Percentiles rank a stretch among this genome's conserved stretches.
Conservation (phyloP, 208 protist genomes). For the Trypanosoma congolense region DNA sequence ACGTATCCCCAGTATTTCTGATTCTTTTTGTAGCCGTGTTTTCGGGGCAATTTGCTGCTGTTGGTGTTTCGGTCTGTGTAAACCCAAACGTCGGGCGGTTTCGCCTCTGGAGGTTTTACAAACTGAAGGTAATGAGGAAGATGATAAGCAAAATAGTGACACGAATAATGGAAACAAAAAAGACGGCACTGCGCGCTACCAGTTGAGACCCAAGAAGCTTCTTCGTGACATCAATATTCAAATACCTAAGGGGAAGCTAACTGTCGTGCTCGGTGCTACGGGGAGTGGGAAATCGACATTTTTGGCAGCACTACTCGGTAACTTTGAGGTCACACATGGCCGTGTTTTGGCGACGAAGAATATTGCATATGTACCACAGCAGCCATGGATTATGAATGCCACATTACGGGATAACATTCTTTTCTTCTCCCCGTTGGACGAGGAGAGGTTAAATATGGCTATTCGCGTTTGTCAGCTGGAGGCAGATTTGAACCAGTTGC, state of each 20-base stretch:
- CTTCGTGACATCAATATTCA: slow-evolving; percentile 32
- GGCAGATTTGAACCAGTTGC: slow-evolving; percentile 76
- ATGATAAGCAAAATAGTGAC: background rate
- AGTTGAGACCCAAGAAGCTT: slow-evolving; percentile 31
- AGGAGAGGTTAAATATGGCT: slow-evolving; percentile 32
- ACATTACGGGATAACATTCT: slow-evolving; percentile 92
- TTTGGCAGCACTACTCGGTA: slow-evolving; percentile 33
- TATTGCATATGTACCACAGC: slow-evolving; percentile 89
- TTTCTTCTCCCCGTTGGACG: slow-evolving; percentile 67
- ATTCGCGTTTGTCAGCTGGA: slow-evolving; percentile 69
- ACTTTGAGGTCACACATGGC: slow-evolving; percentile 28
- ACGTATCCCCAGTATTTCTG: slow-evolving; percentile 18
- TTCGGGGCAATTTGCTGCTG: slow-evolving; percentile 21
- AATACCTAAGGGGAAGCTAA: slow-evolving; percentile 48
- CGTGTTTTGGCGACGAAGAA: slow-evolving; percentile 21
- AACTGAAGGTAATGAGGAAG: slow-evolving; percentile 7
- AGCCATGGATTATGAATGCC: slow-evolving; percentile 90
- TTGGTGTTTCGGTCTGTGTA: slow-evolving; percentile 26
- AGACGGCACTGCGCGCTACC: slow-evolving; percentile 12
- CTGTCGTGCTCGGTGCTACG: slow-evolving; percentile 61
- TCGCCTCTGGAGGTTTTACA: slow-evolving; percentile 7
- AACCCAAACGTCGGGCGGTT: slow-evolving; percentile 6
- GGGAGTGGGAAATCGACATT: slow-evolving; percentile 73
- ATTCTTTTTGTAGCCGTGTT: slow-evolving; percentile 3
- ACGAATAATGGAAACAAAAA: background rate